Evolutionary conservation across 1,139 yeast genomes (phyloP).

Genomic region (Geotrichum candidum): DNA sequence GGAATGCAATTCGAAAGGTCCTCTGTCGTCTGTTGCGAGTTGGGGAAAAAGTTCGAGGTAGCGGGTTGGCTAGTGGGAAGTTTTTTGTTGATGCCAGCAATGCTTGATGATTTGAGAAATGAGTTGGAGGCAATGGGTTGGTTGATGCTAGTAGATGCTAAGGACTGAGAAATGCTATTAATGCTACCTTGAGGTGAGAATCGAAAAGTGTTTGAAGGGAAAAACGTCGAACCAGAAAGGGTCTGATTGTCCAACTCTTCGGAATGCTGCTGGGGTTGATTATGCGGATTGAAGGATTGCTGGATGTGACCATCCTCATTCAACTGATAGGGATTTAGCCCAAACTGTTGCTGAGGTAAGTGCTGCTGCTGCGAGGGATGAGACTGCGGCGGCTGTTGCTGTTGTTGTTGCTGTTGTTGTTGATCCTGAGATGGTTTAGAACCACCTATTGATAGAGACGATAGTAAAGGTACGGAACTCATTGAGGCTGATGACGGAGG

Average conservation of each 20-base stretch:
- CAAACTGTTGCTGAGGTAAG: neutral
- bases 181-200: slow-evolving; percentile 16
- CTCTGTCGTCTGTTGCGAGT: slow-evolving; percentile 1
- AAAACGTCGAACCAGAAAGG: slow-evolving; percentile 8
- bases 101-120: slow-evolving; percentile 12
- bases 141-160: slow-evolving; percentile 16
- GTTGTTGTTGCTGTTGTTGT: neutral
- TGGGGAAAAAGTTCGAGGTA: slow-evolving; percentile 15
- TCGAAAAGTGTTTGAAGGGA: slow-evolving; percentile 11
- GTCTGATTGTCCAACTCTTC: neutral
- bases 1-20: slow-evolving; percentile 9
- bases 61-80: neutral
- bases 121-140: slow-evolving; percentile 3
- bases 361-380: neutral
- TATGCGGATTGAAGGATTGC: neutral
- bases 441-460: slow-evolving; percentile 9
- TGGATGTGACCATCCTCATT: neutral
- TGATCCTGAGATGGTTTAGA: neutral
- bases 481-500: slow-evolving; percentile 4
- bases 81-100: slow-evolving; percentile 4
- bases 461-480: slow-evolving; percentile 2
- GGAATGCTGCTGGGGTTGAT: neutral
- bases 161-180: slow-evolving; percentile 15
- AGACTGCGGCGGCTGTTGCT: neutral
- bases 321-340: neutral